Percentiles rank a stretch among this genome's conserved stretches.
Evolutionary conservation across 768 basidiomycete genomes (phyloP).

Genomic region (Naganishia kalamii): DNA sequence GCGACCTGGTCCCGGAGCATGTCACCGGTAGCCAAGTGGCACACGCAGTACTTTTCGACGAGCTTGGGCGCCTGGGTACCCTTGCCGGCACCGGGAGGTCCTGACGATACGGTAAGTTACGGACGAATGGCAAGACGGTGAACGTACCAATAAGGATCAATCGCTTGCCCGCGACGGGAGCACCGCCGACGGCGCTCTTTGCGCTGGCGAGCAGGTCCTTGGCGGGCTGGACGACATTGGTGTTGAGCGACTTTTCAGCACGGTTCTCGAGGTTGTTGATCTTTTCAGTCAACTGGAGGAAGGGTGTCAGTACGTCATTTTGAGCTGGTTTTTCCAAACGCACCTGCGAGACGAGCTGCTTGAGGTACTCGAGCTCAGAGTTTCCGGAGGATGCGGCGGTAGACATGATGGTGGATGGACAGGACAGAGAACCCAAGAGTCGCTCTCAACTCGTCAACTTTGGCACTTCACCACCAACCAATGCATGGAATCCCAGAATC

Average conservation of each 20-base stretch:
- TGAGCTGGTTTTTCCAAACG: too few species aligned
- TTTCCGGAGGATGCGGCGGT: conserved; percentile 16
- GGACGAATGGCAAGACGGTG: too few species aligned
- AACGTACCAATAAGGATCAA: conserved; percentile 76
- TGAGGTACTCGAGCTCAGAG: conserved; percentile 85
- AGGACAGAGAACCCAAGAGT: too few species aligned
- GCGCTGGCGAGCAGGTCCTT: conserved; percentile 35
- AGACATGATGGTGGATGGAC: background rate
- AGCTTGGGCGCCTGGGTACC: conserved; percentile 96
- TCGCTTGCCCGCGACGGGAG: conserved; percentile 50
- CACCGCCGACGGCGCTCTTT: conserved; percentile 50
- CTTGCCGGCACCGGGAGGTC: conserved; percentile 94
- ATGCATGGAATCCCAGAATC: background rate
- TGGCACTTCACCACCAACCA: too few species aligned
- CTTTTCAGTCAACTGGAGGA: conserved; percentile 68
- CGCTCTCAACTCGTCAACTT: too few species aligned
- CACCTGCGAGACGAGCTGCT: conserved; percentile 73
- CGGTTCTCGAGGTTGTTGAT: conserved; percentile 70
- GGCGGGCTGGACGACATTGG: conserved; percentile 33
- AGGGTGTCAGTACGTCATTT: background rate
- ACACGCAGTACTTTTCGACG: conserved; percentile 86
- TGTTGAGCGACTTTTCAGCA: conserved; percentile 37
- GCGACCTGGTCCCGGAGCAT: conserved; percentile 93
- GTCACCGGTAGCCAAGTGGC: conserved; percentile 97
- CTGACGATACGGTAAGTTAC: background rate